Base-by-base conservation (phyloP, 495 filamentous ascomycete genomes). In the Podospora pseudocomata region DNA sequence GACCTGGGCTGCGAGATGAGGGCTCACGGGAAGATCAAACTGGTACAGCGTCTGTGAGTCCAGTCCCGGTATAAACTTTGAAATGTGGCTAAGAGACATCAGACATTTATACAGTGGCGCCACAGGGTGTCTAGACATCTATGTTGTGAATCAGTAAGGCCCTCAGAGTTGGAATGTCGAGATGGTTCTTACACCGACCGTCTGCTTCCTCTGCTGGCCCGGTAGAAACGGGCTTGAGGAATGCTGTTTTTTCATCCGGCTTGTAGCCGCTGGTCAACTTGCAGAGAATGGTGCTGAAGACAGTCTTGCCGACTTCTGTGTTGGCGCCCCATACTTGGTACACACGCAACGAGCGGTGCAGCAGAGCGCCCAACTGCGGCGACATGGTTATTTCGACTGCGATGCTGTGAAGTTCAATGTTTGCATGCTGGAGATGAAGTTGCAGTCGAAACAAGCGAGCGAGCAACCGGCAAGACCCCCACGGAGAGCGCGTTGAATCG, bases 281-380 rank as follows among this genome's bases (percentile, higher is more conserved):
- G 74, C 87, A 89, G 18, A 94, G 82, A 44, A 92, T 75, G 0
- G 90, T 91, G 1, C 89, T 89, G 58, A 90, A 82, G 30, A 94
- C 84, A 0, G 91, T 93, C 78, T 93, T 94, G 66, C 91, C 91
- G 44, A 93, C 90, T 68, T 91, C 85, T 4, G 91, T 93, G 72
- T 93, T 93, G 34, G 91, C 90, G 4, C 91, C 91, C 68, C 90
- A 93, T 23, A 94, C 81, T 72, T 93, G 90, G 66, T 88, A 84
- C 15, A 84, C 82, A 64, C 86, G 84, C 58, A 92, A 80, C 3
- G 83, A 84, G 65, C 84, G 87, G 84, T 87, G 90, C 28, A 92
- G 83, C 30, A 80, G 73, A 4, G 84, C 78, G 28, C 76, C 73
- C 19, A 76, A 69, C 32, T 71, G 75, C 63, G 70, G 63, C 28